These are phyloP conservation scores for Colletotrichum theobromicola DNA, from an alignment of 2,329 filamentous ascomycete genomes.

Conservation along the genomic window DNA sequence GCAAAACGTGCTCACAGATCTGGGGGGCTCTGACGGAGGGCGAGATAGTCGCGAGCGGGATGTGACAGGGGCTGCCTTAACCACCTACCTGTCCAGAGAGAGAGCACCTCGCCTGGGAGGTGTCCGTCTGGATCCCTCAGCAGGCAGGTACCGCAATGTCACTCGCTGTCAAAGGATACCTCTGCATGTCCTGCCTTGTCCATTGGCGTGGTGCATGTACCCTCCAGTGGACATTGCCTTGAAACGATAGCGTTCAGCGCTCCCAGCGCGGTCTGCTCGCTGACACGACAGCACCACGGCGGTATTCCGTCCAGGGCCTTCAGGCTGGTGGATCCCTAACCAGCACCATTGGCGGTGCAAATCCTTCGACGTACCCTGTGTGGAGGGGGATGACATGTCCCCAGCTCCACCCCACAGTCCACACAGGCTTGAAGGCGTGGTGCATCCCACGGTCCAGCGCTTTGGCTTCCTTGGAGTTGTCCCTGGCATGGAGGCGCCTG, in stretches of 20 bases:
- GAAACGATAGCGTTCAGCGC: not conserved
- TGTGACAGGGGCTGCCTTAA: constrained; percentile 2
- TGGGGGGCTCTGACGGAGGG: constrained; percentile 12
- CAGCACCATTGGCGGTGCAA: not conserved
- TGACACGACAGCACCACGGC: not conserved
- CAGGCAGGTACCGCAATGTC: not conserved
- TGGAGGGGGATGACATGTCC: not conserved
- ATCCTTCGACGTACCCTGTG: not conserved
- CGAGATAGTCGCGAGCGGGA: constrained; percentile 13
- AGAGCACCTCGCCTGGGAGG: not conserved
- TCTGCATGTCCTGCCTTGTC: not conserved
- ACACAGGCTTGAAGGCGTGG: not conserved
- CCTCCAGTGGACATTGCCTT: not conserved
- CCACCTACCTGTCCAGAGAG: not conserved
- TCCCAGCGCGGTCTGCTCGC: not conserved
- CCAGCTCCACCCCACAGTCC: not conserved
- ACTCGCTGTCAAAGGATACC: not conserved
- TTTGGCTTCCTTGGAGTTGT: not conserved
- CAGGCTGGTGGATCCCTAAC: not conserved
- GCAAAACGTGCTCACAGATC: constrained; percentile 19
- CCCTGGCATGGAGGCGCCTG: not conserved
- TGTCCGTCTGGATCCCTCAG: not conserved
- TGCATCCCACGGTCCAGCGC: not conserved
- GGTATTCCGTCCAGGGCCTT: not conserved
- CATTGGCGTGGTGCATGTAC: too few species aligned